phyloP scores from a whole-genome alignment of 139 green algal genomes.

The Chlorella ohadii region DNA sequence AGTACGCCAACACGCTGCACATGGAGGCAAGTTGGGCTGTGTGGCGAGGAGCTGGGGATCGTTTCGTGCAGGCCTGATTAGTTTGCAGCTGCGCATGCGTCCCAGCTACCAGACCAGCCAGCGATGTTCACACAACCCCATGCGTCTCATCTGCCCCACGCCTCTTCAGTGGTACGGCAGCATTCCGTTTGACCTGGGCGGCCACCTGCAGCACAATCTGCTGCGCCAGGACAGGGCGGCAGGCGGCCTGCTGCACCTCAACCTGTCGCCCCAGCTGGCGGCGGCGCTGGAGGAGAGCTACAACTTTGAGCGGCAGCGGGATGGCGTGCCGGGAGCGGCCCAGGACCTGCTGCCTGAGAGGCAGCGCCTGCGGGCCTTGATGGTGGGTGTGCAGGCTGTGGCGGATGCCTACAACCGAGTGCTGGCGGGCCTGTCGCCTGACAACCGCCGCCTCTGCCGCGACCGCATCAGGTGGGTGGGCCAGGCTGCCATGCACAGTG shows the following conservation, averaged over 20 bases:
- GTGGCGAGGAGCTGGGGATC: neutral
- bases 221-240: conserved; percentile 65
- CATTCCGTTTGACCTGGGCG: conserved; percentile 63
- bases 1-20: conserved; percentile 84
- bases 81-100: neutral
- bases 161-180: conserved; percentile 70
- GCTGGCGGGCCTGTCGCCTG: conserved; percentile 68
- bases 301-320: conserved; percentile 6
- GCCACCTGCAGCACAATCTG: conserved; percentile 71
- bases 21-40: conserved; percentile 43
- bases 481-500: too few relatives aligned
- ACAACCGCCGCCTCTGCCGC: conserved; percentile 85
- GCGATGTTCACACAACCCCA: too few relatives aligned
- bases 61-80: neutral
- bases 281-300: conserved; percentile 70
- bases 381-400: conserved; percentile 3
- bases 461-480: conserved; percentile 78
- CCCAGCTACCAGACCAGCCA: too few relatives aligned
- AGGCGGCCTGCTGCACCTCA: conserved; percentile 80
- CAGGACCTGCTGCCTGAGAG: conserved; percentile 8
- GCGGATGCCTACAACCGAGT: conserved; percentile 49
- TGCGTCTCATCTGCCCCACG: neutral
- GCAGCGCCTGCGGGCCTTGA: neutral
- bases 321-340: conserved; percentile 5
- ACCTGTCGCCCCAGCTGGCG: conserved; percentile 84